phyloP scores from a whole-genome alignment of 352 stramenopile genomes.

The Phytophthora litchii region DNA sequence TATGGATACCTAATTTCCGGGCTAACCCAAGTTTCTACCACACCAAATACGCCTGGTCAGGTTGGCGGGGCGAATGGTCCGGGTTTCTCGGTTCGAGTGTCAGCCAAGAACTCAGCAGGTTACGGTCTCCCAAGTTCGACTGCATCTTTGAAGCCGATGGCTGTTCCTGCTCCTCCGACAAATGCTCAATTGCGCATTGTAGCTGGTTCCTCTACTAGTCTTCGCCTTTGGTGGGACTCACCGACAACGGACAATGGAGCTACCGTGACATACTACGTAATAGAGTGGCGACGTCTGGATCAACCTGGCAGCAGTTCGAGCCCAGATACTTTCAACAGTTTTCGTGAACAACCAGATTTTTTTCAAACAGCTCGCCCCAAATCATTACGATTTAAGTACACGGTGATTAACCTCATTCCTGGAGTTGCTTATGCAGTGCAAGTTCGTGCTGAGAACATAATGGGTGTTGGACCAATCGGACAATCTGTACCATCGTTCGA shows the following conservation, averaged over 20 bases:
- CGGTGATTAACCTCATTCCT: slow-evolving; percentile 48
- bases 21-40: slow-evolving; percentile 48
- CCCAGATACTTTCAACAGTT: slow-evolving; percentile 25
- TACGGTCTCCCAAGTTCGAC: slow-evolving; percentile 64
- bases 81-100: slow-evolving; percentile 70
- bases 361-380: slow-evolving; percentile 55
- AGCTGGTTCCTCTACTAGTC: slow-evolving; percentile 55
- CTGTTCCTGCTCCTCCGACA: slow-evolving; percentile 70
- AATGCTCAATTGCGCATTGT: slow-evolving; percentile 83
- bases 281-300: slow-evolving; percentile 83
- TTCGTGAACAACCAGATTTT: slow-evolving; percentile 46
- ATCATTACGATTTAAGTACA: slow-evolving; percentile 77
- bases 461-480: slow-evolving; percentile 52
- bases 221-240: slow-evolving; percentile 89
- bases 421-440: slow-evolving; percentile 56
- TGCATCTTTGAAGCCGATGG: slow-evolving; percentile 88
- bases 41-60: slow-evolving; percentile 39
- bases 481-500: slow-evolving; percentile 56
- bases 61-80: slow-evolving; percentile 40
- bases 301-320: slow-evolving; percentile 8
- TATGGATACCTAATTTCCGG: slow-evolving; percentile 64
- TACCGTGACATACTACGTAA: slow-evolving; percentile 82
- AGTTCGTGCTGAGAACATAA: slow-evolving; percentile 77
- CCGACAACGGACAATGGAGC: slow-evolving; percentile 87
- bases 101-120: slow-evolving; percentile 64